Percentiles rank a stretch among this genome's conserved stretches.
Conservation (phyloP, 208 protist genomes). For the Acanthamoeba royreba region DNA sequence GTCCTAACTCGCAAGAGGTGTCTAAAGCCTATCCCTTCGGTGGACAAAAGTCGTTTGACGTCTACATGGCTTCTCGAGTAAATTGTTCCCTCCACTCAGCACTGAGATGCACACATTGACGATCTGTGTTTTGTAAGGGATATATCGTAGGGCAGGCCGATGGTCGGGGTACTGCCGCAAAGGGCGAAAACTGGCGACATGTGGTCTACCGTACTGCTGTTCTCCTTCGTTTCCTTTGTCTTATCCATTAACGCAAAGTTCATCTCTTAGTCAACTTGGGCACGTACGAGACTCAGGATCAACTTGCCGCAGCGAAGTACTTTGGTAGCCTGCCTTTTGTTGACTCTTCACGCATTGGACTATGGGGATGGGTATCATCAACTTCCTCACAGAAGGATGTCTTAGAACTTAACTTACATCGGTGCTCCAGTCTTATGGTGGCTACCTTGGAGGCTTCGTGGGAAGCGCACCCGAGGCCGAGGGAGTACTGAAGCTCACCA, state of each 20-base stretch:
- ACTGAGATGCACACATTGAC: too few species aligned
- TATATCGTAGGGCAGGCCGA: not conserved
- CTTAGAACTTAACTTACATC: not conserved
- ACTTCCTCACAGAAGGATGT: too few species aligned
- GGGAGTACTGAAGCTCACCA: not conserved
- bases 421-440: not conserved
- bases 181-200: not conserved
- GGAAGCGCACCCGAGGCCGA: not conserved
- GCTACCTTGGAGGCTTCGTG: not conserved
- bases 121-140: not conserved
- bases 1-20: not conserved
- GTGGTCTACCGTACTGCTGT: not conserved
- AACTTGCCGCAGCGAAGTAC: not conserved
- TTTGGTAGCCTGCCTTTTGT: not conserved
- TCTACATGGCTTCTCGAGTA: not conserved
- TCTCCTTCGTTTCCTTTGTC: too few species aligned
- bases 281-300: not conserved
- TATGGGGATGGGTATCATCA: conserved; percentile 18
- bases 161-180: not conserved
- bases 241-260: too few species aligned
- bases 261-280: conserved; percentile 11
- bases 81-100: not conserved
- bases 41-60: not conserved
- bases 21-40: not conserved
- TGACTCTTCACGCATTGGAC: not conserved